Percentiles rank a stretch among this genome's conserved stretches.
phyloP scores from a whole-genome alignment of 1,284 basidiomycete genomes.

The Chondrostereum purpureum region DNA sequence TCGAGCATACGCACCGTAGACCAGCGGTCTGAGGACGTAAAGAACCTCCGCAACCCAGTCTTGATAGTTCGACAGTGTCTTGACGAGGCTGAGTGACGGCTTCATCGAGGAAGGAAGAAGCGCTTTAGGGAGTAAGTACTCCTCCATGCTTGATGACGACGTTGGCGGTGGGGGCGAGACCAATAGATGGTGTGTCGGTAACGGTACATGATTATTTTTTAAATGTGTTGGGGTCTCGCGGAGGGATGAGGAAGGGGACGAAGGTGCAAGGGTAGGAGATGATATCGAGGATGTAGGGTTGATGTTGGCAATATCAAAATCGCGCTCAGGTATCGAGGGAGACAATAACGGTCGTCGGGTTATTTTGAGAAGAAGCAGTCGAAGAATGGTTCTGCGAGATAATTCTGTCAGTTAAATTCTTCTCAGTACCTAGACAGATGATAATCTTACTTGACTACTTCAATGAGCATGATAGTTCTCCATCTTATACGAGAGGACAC shows the following conservation, averaged over 20 bases:
- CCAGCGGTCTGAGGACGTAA: slow-evolving; percentile 61
- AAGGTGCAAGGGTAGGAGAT: slow-evolving; percentile 52
- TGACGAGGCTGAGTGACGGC: slow-evolving; percentile 57
- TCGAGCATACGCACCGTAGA: slow-evolving; percentile 51
- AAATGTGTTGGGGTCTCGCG: slow-evolving; percentile 66
- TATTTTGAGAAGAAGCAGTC: slow-evolving; percentile 61
- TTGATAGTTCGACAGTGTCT: slow-evolving; percentile 49
- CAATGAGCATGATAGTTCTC: slow-evolving; percentile 69
- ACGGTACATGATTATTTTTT: slow-evolving; percentile 67
- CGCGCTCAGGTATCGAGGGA: slow-evolving; percentile 78
- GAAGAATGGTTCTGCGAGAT: slow-evolving; percentile 57
- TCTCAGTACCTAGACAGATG: slow-evolving; percentile 3
- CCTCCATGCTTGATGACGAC: slow-evolving; percentile 56
- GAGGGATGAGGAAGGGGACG: slow-evolving; percentile 45
- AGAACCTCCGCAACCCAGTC: slow-evolving; percentile 69
- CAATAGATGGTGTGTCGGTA: slow-evolving; percentile 54
- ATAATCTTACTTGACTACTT: slow-evolving; percentile 71
- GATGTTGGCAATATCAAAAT: slow-evolving; percentile 70
- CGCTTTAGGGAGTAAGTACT: slow-evolving; percentile 74
- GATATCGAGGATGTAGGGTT: slow-evolving; percentile 50
- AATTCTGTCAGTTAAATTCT: slow-evolving; percentile 11
- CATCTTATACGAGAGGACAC: slow-evolving; percentile 56
- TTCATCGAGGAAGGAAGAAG: slow-evolving; percentile 65
- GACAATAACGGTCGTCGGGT: slow-evolving; percentile 71
- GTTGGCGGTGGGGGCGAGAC: slow-evolving; percentile 43